Percentiles rank a stretch among this genome's conserved stretches.
phyloP scores from a whole-genome alignment of 2,329 filamentous ascomycete genomes.

The Chaetomiaceae sp. region DNA sequence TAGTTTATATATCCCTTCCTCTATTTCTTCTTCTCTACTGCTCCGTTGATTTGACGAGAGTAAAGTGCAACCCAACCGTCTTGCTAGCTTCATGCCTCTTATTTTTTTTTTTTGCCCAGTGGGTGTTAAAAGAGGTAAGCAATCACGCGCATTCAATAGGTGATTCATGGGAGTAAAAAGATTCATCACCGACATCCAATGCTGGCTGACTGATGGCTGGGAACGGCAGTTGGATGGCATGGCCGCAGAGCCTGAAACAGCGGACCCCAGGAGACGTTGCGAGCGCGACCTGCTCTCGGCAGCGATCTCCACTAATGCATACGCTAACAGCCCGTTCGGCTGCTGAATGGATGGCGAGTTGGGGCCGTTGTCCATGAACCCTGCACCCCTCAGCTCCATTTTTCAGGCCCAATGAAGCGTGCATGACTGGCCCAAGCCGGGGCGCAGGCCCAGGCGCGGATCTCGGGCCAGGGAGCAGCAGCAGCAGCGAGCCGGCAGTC shows the following conservation, averaged over 20 bases:
- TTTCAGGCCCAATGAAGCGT: constrained; percentile 7
- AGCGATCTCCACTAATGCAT: constrained; percentile 5
- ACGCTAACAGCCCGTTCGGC: neutral
- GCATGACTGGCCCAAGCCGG: constrained; percentile 4
- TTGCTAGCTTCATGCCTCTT: too few species aligned
- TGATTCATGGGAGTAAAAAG: too few species aligned
- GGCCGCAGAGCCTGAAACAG: neutral
- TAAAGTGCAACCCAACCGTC: too few species aligned
- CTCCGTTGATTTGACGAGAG: too few species aligned
- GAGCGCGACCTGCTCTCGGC: constrained; percentile 5
- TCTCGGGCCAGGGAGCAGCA: constrained; percentile 6
- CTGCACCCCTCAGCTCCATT: constrained; percentile 3
- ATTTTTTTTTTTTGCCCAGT: too few species aligned
- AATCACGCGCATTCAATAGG: too few species aligned
- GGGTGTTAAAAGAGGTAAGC: too few species aligned
- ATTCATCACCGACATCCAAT: too few species aligned
- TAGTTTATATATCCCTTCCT: too few species aligned
- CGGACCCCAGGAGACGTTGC: neutral
- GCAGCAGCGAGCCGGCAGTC: too few species aligned
- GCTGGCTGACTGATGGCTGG: too few species aligned
- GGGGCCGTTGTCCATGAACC: neutral
- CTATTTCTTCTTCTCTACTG: too few species aligned
- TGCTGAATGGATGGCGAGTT: constrained; percentile 3
- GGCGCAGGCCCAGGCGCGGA: constrained; percentile 12
- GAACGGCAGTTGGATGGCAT: neutral